phyloP scores from a whole-genome alignment of 257 asterid species.

The Thymus mandschuricus region DNA sequence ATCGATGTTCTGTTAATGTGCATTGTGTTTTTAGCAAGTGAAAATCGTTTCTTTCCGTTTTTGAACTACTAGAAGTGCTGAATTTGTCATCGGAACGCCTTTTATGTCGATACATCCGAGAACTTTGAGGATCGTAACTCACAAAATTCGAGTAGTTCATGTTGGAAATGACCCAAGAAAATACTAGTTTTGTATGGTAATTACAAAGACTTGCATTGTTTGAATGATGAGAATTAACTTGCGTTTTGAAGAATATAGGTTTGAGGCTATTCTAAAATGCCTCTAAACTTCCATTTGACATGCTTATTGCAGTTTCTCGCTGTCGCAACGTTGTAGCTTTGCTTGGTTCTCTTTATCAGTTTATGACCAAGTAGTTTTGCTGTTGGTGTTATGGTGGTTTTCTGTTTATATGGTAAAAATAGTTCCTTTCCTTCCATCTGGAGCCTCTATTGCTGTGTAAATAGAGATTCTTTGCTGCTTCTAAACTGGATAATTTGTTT shows the following conservation, averaged over 20 bases:
- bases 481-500: conserved; percentile 6
- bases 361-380: not conserved
- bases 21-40: not conserved
- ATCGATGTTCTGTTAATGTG: not conserved
- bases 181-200: not conserved
- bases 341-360: not conserved
- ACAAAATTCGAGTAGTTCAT: no score
- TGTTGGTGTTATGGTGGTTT: not conserved
- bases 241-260: not conserved
- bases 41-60: not conserved
- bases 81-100: no score
- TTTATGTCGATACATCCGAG: not conserved
- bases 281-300: conserved; percentile 4
- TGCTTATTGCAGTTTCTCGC: not conserved
- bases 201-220: not conserved
- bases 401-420: not conserved
- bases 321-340: not conserved
- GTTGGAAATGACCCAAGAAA: not conserved
- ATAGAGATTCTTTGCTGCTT: not conserved
- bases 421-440: not conserved
- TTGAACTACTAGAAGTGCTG: no score
- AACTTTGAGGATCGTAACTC: not conserved
- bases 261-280: not conserved
- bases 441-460: not conserved
- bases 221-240: not conserved